Percentiles rank a stretch among this genome's conserved stretches.
Conservation (phyloP, 345 rosid species). For the Hevea brasiliensis region DNA sequence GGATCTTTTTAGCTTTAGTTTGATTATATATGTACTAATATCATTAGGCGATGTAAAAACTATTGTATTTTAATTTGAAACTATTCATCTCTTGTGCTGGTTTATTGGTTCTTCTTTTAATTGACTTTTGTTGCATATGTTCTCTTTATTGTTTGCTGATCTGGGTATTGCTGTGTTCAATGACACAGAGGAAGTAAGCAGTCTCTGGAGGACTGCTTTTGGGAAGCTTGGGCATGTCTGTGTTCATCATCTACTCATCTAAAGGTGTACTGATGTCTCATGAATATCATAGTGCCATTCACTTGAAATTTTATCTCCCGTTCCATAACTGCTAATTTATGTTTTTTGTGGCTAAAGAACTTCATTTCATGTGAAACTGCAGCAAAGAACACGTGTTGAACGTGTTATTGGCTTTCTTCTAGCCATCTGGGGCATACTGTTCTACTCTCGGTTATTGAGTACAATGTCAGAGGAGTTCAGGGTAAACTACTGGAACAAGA, state of each 20-base stretch:
- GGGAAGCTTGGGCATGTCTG: slow-evolving; percentile 99
- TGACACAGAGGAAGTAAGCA: slow-evolving; percentile 54
- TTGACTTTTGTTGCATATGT: background rate
- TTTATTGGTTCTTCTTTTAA: background rate
- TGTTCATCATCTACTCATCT: slow-evolving; percentile 91
- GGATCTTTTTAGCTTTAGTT: too few species aligned
- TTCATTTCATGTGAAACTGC: slow-evolving; percentile 41
- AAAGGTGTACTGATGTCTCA: slow-evolving; percentile 42
- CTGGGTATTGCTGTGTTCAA: slow-evolving; percentile 13
- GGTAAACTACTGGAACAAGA: slow-evolving; percentile 44
- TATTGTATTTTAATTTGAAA: too few species aligned
- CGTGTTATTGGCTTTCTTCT: slow-evolving; percentile 81
- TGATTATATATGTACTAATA: too few species aligned
- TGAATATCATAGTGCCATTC: slow-evolving; percentile 13
- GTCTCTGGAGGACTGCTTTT: slow-evolving; percentile 83
- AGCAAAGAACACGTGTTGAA: slow-evolving; percentile 92
- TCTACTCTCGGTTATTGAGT: slow-evolving; percentile 91
- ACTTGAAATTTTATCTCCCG: slow-evolving; percentile 6
- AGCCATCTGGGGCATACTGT: slow-evolving; percentile 92
- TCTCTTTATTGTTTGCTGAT: slow-evolving; percentile 15
- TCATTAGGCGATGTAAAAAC: too few species aligned
- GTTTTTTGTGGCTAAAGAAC: slow-evolving; percentile 28
- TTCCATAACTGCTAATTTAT: slow-evolving; percentile 14
- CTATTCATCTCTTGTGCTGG: background rate
- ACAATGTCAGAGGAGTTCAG: slow-evolving; percentile 97